These are phyloP conservation scores for Penicillium odoratum DNA, from an alignment of 495 filamentous ascomycete species.

Conservation along the genomic window DNA sequence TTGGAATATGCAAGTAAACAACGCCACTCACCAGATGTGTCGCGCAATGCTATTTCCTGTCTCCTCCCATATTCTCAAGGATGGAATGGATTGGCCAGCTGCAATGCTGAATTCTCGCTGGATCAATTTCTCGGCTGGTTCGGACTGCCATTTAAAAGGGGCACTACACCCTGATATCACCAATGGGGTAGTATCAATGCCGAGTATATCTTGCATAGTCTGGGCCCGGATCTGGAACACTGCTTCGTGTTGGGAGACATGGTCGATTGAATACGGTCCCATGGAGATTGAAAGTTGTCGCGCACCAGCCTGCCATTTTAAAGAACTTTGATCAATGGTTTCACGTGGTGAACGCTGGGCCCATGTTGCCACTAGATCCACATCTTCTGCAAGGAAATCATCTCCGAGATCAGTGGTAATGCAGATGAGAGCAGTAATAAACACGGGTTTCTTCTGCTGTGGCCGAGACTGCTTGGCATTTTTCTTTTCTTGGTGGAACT, in stretches of 20 bases:
- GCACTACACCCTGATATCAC: constrained; percentile 60
- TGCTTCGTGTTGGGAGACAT: constrained; percentile 26
- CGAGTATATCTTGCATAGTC: constrained; percentile 19
- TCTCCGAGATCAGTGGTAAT: constrained; percentile 93
- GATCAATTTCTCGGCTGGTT: constrained; percentile 49
- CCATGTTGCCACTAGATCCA: constrained; percentile 52
- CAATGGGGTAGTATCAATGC: constrained; percentile 32
- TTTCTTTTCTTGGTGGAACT: constrained; percentile 34
- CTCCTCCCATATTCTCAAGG: constrained; percentile 72
- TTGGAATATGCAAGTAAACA: background rate
- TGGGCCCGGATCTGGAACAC: constrained; percentile 24
- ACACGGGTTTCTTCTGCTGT: constrained; percentile 33
- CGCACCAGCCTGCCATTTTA: constrained; percentile 56
- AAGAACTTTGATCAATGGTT: constrained; percentile 43
- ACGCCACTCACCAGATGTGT: constrained; percentile 76
- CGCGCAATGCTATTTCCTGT: constrained; percentile 93
- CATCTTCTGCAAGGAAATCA: constrained; percentile 67
- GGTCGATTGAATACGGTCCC: constrained; percentile 31
- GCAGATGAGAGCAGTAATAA: constrained; percentile 62
- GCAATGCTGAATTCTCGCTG: constrained; percentile 50
- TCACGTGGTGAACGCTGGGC: constrained; percentile 28
- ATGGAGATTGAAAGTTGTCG: constrained; percentile 46
- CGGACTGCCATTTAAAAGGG: constrained; percentile 37
- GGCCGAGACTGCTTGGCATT: constrained; percentile 4
- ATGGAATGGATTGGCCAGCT: constrained; percentile 9